These are phyloP conservation scores for Cytospora leucostoma DNA, from an alignment of 2,329 filamentous ascomycete species.

Conservation along the genomic window DNA sequence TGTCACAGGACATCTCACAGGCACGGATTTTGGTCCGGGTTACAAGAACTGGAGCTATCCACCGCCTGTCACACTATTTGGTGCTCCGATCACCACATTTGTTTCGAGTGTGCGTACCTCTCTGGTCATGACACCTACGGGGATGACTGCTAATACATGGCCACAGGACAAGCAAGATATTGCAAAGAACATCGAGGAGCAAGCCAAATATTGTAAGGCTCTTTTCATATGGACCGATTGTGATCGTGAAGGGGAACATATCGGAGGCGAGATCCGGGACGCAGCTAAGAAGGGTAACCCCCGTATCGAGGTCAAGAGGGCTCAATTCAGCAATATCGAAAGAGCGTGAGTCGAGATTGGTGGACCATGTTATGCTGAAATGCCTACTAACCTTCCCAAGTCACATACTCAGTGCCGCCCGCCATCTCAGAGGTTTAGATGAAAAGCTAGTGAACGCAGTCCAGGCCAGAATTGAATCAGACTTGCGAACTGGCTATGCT, in stretches of 20 bases:
- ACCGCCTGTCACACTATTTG: slow-evolving; percentile 76
- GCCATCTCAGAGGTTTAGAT: slow-evolving; percentile 75
- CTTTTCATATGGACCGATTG: slow-evolving; percentile 99
- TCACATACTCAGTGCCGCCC: slow-evolving; percentile 83
- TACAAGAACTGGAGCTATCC: slow-evolving; percentile 82
- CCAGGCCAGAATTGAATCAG: slow-evolving; percentile 84
- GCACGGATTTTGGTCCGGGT: slow-evolving; percentile 71
- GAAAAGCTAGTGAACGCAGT: slow-evolving; percentile 87
- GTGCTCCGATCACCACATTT: slow-evolving; percentile 70
- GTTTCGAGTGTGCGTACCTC: slow-evolving; percentile 61
- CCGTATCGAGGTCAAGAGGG: slow-evolving; percentile 77
- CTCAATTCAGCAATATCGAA: slow-evolving; percentile 95
- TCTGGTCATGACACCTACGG: not conserved
- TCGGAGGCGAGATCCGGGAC: slow-evolving; percentile 85
- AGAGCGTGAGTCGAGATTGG: slow-evolving; percentile 62
- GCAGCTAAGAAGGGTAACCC: slow-evolving; percentile 75
- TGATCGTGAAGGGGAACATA: slow-evolving; percentile 95
- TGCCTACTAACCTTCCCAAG: slow-evolving; percentile 44
- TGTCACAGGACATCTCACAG: slow-evolving; percentile 84
- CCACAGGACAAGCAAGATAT: slow-evolving; percentile 74
- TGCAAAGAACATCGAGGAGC: slow-evolving; percentile 79
- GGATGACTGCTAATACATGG: slow-evolving; percentile 25
- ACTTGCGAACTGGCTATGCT: slow-evolving; percentile 86
- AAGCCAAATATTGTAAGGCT: slow-evolving; percentile 71
- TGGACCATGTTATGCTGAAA: not conserved